Percentiles rank a stretch among this genome's conserved stretches.
Evolutionary conservation across 2,329 filamentous ascomycete genomes (phyloP).

Genomic region (Pseudogymnoascus sp.): DNA sequence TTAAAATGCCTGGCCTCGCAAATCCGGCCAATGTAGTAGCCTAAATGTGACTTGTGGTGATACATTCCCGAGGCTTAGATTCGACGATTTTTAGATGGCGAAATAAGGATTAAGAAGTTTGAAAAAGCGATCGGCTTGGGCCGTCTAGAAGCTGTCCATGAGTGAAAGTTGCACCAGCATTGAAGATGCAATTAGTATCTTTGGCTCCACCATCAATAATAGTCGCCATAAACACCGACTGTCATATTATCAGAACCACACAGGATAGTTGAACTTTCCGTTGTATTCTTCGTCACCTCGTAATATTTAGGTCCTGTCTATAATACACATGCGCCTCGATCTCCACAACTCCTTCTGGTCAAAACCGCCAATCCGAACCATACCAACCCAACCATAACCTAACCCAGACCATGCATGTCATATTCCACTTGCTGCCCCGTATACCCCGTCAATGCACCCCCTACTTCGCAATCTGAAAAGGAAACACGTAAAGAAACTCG

Average conservation of each 20-base stretch:
- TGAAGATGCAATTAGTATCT: neutral
- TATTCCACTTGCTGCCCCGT: neutral
- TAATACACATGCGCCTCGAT: neutral
- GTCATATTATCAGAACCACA: neutral
- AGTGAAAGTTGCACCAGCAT: neutral
- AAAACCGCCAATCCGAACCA: neutral
- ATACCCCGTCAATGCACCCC: neutral
- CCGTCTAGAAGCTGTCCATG: neutral
- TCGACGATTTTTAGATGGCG: neutral
- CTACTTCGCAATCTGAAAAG: neutral
- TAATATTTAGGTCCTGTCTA: constrained; percentile 14
- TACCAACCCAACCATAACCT: neutral
- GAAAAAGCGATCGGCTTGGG: neutral
- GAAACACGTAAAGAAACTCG: neutral
- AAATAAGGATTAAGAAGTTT: neutral
- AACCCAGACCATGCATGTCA: neutral
- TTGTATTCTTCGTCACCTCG: constrained; percentile 5
- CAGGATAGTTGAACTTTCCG: neutral
- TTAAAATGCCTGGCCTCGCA: neutral
- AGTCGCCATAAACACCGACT: neutral
- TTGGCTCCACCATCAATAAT: neutral
- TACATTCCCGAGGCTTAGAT: neutral
- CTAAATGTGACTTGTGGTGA: neutral
- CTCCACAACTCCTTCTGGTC: neutral
- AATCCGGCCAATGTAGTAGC: neutral